Base-by-base conservation (phyloP, 352 stramenopile species). In the Globisporangium spiculum region DNA sequence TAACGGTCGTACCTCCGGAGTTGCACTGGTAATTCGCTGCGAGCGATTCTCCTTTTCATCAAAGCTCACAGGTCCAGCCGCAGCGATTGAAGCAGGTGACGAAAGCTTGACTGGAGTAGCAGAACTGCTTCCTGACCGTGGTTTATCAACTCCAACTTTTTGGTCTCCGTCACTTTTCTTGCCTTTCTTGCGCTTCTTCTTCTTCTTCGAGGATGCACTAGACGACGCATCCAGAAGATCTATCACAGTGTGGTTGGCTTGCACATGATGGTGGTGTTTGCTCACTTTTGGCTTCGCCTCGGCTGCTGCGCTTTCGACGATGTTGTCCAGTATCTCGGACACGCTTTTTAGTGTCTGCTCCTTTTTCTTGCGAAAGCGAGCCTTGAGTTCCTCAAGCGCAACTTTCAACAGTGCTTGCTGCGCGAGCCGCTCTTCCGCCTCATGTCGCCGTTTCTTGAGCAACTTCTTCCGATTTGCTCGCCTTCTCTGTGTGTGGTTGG, bases 391-490 rank as follows among this genome's bases (percentile, higher is more conserved):
- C 8, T 54, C 74, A 10, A 91, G 71, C 3, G 84, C 77, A 20
- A 44, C 61, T 7, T 71, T 74, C 14, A 92, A 75, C n/a, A 75
- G 70, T 10, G 34, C 58, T 38, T 81, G 75, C 41, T 92, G 85
- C 7, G 65, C 46, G 26, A 59, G 41, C 3, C 73, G 75, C 5
- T 67, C 66, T 70, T 86, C 75, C 8, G 60, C 65, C 1, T 87
- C 80, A 1, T 76, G 77, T 4, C 85, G 87, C 27, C 78, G 71
- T 60, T 88, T 79, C 69, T 92, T 92, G 9, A 86, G 70, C 55
- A 85, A 72, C 54, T 89, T 91, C 61, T 93, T 91, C 20, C 84
- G 74, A 30, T 80, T 84, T 44, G 86, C 82, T 67, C 84, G 77
- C 1, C 85, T 80, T 32, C 81, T 75, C 54, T 91, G 78, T 2